phyloP scores from a whole-genome alignment of 345 rosid species.

The Bretschneidera sinensis region DNA sequence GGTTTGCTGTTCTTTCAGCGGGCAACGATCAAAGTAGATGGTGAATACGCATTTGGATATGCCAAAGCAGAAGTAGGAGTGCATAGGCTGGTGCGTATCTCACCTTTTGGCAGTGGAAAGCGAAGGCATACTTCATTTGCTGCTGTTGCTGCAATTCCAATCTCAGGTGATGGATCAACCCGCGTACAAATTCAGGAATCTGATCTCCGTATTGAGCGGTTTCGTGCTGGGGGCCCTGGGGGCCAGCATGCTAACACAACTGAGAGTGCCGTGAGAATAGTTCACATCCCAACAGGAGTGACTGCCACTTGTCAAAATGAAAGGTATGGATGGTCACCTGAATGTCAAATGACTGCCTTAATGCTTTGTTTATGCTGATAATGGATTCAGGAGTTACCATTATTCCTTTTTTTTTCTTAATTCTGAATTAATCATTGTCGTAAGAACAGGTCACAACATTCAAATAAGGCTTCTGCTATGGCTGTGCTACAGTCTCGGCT shows the following conservation, averaged over 20 bases:
- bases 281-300: slow-evolving; percentile 87
- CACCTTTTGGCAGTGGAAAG: slow-evolving; percentile 87
- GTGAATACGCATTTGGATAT: slow-evolving; percentile 89
- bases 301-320: slow-evolving; percentile 92
- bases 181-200: slow-evolving; percentile 83
- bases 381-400: too few relatives aligned
- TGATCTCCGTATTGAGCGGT: slow-evolving; percentile 84
- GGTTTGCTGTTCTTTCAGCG: slow-evolving; percentile 45
- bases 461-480: slow-evolving; percentile 94
- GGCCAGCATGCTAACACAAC: slow-evolving; percentile 93
- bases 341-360: slow-evolving; percentile 1
- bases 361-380: too few relatives aligned
- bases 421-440: slow-evolving; percentile 2
- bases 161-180: slow-evolving; percentile 66
- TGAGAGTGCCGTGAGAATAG: slow-evolving; percentile 90
- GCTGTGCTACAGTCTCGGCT: slow-evolving; percentile 88
- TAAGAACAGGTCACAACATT: slow-evolving; percentile 66
- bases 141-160: slow-evolving; percentile 97
- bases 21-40: slow-evolving; percentile 91
- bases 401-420: background rate
- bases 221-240: slow-evolving; percentile 88
- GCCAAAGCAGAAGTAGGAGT: slow-evolving; percentile 98
- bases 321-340: slow-evolving; percentile 39
- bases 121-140: slow-evolving; percentile 96
- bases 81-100: slow-evolving; percentile 92